A percentile compares a stretch with the other conserved stretches of the same genome.
phyloP scores from a whole-genome alignment of 352 stramenopile species.

The Pythium biforme region DNA sequence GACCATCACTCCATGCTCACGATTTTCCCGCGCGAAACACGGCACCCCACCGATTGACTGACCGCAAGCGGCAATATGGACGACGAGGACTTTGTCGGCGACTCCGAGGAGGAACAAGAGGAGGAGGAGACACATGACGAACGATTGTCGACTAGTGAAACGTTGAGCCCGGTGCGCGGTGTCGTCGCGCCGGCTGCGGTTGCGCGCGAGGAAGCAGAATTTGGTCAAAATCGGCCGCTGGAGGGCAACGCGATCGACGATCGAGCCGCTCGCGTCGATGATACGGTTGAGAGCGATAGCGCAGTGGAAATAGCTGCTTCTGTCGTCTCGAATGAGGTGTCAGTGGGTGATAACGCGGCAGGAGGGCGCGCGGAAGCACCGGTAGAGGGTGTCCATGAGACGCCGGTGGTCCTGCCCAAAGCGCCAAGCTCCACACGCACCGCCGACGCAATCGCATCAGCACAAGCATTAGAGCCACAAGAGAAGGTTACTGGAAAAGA shows the following conservation, averaged over 20 bases:
- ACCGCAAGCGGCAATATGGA: slow-evolving; percentile 19
- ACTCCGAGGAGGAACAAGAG: slow-evolving; percentile 27
- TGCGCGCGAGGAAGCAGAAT: too few relatives aligned
- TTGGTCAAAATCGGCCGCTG: neutral
- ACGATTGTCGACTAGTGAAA: neutral
- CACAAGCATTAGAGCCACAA: neutral
- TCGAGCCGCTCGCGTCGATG: too few relatives aligned
- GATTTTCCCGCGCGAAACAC: neutral
- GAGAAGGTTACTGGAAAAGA: neutral
- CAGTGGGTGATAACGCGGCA: too few relatives aligned
- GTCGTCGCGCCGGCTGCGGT: too few relatives aligned
- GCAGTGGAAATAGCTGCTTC: neutral
- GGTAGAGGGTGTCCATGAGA: neutral
- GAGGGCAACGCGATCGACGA: neutral
- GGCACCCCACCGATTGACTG: neutral
- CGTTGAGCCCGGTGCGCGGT: too few relatives aligned
- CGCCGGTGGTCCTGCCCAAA: neutral
- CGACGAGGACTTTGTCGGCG: slow-evolving; percentile 28
- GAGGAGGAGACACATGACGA: neutral
- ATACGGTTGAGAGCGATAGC: neutral
- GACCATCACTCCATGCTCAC: neutral
- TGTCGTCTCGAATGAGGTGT: neutral
- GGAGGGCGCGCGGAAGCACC: neutral
- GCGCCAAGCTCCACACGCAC: neutral
- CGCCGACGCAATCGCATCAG: neutral